These are phyloP conservation scores for Myriosclerotinia curreyana DNA, from an alignment of 2,329 filamentous ascomycete species.

Conservation along the genomic window DNA sequence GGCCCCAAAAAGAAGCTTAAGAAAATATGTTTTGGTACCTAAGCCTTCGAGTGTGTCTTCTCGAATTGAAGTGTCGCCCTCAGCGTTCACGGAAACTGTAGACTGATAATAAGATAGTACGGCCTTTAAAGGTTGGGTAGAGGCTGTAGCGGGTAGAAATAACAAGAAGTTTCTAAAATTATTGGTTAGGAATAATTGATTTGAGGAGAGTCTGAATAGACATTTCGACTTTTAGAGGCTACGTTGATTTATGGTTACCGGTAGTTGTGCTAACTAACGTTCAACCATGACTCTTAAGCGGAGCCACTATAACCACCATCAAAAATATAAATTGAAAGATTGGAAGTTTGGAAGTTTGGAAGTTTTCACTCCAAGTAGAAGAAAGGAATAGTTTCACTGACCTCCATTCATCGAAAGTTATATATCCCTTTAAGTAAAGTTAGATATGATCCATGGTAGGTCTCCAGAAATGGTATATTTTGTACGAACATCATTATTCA, in stretches of 20 bases:
- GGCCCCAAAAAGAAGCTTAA: conserved; percentile 72
- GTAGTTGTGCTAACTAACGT: conserved; percentile 5
- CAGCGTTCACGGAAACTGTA: conserved; percentile 82
- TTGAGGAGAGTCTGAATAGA: neutral
- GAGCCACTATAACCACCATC: neutral
- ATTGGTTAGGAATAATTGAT: conserved; percentile 9
- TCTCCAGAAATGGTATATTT: neutral
- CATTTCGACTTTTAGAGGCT: neutral
- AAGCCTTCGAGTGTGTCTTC: conserved; percentile 88
- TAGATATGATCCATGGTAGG: conserved; percentile 12
- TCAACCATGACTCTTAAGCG: neutral
- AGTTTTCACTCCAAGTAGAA: neutral
- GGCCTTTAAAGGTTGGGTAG: conserved; percentile 69
- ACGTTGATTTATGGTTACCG: neutral
- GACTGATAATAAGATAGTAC: conserved; percentile 90
- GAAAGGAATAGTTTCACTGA: conserved; percentile 47
- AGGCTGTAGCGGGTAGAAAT: conserved; percentile 69
- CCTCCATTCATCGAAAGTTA: conserved; percentile 96
- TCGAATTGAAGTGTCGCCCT: conserved; percentile 90
- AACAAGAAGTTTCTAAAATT: conserved; percentile 78
- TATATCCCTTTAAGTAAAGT: conserved; percentile 48
- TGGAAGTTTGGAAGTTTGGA: too few species aligned
- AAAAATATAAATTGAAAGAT: neutral
- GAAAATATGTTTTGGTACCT: conserved; percentile 78
- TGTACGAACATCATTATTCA: conserved; percentile 64